A percentile compares a stretch with the other conserved stretches of the same genome.
Evolutionary conservation across 129 eudicot genomes (phyloP).

Genomic region (Arctium minus): DNA sequence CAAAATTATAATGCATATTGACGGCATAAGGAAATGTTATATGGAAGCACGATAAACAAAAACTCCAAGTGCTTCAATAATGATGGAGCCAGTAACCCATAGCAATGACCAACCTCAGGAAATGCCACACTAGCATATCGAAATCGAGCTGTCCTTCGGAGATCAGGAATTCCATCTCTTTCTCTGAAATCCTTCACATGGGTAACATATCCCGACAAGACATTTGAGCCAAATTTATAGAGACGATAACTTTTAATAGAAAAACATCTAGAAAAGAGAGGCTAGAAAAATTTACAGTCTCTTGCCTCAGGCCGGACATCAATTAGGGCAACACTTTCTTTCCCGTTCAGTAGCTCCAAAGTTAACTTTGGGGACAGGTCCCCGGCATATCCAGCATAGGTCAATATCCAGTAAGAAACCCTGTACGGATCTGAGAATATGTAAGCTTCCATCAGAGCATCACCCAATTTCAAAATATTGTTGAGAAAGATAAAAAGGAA

Average conservation of each 20-base stretch:
- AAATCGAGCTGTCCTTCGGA: conserved; percentile 80
- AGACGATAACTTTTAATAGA: background rate
- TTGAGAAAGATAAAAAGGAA: background rate
- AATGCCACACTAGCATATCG: conserved; percentile 69
- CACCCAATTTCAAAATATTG: background rate
- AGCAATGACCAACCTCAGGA: conserved; percentile 65
- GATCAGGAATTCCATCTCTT: conserved; percentile 98
- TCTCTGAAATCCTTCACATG: conserved; percentile 75
- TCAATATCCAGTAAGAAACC: conserved; percentile 72
- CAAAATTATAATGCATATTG: background rate
- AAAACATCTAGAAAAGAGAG: conserved; percentile 30
- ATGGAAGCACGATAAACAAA: background rate
- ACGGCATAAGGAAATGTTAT: background rate
- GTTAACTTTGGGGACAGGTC: conserved; percentile 71
- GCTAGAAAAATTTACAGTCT: conserved; percentile 55
- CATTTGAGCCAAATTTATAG: conserved; percentile 18
- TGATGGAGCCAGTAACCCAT: background rate
- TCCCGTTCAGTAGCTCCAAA: conserved; percentile 62
- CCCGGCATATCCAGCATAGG: conserved; percentile 94
- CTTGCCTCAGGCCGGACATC: conserved; percentile 99
- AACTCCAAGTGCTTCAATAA: background rate
- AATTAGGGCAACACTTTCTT: conserved; percentile 62
- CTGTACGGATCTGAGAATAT: conserved; percentile 64
- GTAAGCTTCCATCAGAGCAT: conserved; percentile 27
- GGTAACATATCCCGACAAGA: conserved; percentile 10